Percentiles rank a stretch among this genome's conserved stretches.
Evolutionary conservation across 2,329 filamentous ascomycete genomes (phyloP).

Genomic region (Ophiostoma himal-ulmi): DNA sequence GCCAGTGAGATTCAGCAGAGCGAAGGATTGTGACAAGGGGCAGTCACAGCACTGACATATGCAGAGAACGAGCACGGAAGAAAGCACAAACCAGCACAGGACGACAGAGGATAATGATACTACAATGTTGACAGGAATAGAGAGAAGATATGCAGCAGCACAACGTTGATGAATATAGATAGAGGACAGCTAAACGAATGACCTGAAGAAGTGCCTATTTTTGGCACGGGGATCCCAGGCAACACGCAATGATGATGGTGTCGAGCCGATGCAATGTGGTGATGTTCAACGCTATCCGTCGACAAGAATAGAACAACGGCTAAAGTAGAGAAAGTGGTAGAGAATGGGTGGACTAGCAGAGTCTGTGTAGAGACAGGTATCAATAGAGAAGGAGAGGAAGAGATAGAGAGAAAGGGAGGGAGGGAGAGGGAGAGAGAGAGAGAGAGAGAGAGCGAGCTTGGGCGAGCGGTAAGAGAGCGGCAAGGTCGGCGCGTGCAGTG

Average conservation of each 20-base stretch:
- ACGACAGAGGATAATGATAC: background rate
- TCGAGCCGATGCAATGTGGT: background rate
- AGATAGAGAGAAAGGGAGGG: background rate
- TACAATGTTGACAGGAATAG: background rate
- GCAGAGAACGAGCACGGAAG: background rate
- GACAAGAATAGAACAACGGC: slow-evolving; percentile 5
- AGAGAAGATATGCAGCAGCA: background rate
- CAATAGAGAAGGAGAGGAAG: background rate
- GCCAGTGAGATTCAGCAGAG: background rate
- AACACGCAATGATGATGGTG: background rate
- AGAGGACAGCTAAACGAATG: background rate
- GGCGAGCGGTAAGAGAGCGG: background rate
- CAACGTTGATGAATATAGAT: background rate
- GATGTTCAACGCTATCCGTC: slow-evolving; percentile 2
- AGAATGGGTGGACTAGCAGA: background rate
- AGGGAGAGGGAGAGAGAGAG: background rate
- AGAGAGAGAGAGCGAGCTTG: background rate
- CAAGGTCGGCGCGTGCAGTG: slow-evolving; percentile 1
- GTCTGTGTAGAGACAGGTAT: background rate
- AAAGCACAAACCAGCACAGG: background rate
- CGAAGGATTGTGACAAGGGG: background rate
- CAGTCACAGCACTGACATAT: slow-evolving; percentile 4
- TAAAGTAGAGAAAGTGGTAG: background rate
- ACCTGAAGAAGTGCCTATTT: background rate
- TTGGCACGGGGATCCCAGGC: background rate